Percentiles rank a stretch among this genome's conserved stretches.
Conservation (phyloP, 371 early-diverging fungal species). For the Sporodiniella umbellata region DNA sequence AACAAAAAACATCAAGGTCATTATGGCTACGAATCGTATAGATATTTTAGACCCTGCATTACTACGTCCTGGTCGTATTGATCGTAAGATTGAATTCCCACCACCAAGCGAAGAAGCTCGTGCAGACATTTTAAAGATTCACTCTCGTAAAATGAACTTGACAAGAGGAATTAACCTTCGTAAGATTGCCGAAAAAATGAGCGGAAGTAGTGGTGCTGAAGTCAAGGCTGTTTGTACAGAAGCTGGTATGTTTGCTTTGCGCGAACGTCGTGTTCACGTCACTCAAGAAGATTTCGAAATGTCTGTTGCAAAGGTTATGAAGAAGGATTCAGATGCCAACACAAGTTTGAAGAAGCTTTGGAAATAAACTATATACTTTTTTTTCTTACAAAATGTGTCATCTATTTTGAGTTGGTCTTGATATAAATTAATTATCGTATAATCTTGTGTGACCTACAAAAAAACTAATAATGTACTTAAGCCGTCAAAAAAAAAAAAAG, state of each 20-base stretch:
- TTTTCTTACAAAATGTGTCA: no score
- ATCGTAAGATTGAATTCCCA: constrained; percentile 99
- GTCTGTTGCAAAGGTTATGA: constrained; percentile 99
- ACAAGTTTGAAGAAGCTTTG: constrained; percentile 96
- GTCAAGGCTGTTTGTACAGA: constrained; percentile 98
- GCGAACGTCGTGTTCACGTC: constrained; percentile 99
- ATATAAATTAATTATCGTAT: no score
- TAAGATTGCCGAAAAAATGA: constrained; percentile 98
- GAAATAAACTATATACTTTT: constrained; percentile 87
- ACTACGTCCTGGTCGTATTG: constrained; percentile 98
- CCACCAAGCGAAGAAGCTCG: constrained; percentile 93
- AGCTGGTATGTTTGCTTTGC: constrained; percentile 99
- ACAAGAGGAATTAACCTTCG: constrained; percentile 98
- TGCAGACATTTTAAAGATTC: constrained; percentile 98
- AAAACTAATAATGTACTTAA: no score
- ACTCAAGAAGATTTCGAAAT: constrained; percentile 99
- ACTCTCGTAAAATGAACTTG: constrained; percentile 98
- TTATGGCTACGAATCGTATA: constrained; percentile 78
- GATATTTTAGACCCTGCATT: constrained; percentile 99
- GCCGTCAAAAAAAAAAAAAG: no score
- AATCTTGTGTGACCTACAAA: no score
- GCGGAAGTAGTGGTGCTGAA: constrained; percentile 91
- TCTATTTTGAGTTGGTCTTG: no score
- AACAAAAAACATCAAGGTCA: constrained; percentile 97
- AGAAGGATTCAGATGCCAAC: constrained; percentile 97